These are phyloP conservation scores for Akanthomyces lecanii DNA, from an alignment of 2,329 filamentous ascomycete genomes.

Conservation along the genomic window DNA sequence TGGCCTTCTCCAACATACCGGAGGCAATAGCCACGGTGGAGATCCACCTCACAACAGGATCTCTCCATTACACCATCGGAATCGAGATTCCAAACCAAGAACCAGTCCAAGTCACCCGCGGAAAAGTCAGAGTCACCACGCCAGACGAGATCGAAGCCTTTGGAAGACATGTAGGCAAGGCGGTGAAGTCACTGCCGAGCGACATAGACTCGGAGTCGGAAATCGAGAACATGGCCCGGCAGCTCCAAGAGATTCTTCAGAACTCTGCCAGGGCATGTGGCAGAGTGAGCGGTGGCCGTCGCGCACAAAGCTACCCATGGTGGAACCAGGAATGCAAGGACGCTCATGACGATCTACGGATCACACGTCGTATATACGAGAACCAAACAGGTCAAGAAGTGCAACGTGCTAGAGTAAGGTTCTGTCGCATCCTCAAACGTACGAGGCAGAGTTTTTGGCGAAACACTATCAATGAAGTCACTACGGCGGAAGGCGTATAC, in stretches of 20 bases:
- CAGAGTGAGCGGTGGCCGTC: neutral
- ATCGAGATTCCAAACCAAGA: neutral
- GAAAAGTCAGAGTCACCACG: too few species aligned
- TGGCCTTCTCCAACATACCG: too few species aligned
- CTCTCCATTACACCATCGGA: neutral
- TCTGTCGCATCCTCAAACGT: neutral
- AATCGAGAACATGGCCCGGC: too few species aligned
- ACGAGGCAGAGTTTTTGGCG: neutral
- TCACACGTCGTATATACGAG: too few species aligned
- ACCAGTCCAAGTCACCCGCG: neutral
- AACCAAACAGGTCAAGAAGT: conserved; percentile 3
- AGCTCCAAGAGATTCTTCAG: too few species aligned
- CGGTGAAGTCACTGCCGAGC: neutral
- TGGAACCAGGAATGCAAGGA: too few species aligned
- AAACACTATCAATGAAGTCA: neutral
- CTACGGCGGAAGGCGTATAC: neutral
- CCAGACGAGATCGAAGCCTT: neutral
- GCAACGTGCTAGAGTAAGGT: neutral
- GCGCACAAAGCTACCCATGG: neutral
- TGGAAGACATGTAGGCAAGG: neutral
- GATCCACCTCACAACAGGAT: too few species aligned
- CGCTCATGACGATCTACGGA: too few species aligned
- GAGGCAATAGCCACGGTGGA: too few species aligned
- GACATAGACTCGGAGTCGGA: neutral
- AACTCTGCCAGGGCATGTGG: neutral